These are phyloP conservation scores for Eucalyptus shirleyi DNA, from an alignment of 345 rosid genomes.

Conservation along the genomic window DNA sequence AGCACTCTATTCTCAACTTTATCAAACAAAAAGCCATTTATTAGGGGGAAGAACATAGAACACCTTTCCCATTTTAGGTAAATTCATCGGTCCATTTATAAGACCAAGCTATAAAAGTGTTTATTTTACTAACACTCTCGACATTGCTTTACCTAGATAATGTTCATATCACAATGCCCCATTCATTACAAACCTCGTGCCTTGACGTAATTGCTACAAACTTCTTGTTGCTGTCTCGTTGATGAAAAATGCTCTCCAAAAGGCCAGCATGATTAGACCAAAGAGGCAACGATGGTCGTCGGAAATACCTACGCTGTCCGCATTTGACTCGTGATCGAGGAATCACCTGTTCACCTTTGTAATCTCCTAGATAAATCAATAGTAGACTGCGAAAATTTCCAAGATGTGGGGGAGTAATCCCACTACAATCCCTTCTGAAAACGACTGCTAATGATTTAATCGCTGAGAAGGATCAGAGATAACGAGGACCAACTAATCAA, in stretches of 20 bases:
- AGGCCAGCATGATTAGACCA: not conserved
- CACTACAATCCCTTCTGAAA: not conserved
- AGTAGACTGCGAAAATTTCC: not conserved
- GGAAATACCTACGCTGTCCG: not conserved
- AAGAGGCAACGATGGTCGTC: not conserved
- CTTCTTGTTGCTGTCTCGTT: not conserved
- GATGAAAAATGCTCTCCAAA: not conserved
- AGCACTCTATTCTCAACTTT: not conserved
- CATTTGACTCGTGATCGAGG: not conserved
- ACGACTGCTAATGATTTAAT: not conserved
- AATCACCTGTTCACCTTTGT: not conserved
- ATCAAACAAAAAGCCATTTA: not conserved
- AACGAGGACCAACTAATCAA: not conserved
- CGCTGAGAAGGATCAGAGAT: not conserved
- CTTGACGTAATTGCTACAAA: not conserved
- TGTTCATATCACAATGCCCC: not conserved
- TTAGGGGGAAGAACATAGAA: not conserved
- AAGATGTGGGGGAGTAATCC: not conserved
- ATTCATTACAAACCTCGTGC: not conserved
- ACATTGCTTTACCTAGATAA: not conserved
- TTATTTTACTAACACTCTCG: not conserved
- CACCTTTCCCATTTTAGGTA: not conserved
- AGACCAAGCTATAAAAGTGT: not conserved
- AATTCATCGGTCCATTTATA: not conserved
- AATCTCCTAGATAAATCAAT: not conserved